Base-by-base conservation (phyloP, 176 grass and related monocot genomes). In the Oryza glumipatula region DNA sequence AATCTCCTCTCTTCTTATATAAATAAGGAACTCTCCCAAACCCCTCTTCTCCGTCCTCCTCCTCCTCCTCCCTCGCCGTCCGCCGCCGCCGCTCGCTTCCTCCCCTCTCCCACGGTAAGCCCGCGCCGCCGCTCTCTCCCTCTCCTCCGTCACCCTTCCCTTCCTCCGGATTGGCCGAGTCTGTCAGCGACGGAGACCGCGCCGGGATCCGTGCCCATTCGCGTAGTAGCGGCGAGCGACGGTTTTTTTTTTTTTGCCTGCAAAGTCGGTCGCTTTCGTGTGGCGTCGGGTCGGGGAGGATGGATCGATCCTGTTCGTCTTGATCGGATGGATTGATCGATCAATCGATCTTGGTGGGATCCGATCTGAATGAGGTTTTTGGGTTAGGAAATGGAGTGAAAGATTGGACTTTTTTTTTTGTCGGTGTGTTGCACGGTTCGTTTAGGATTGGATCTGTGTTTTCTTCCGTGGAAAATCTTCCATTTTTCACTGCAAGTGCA, bases 61-160 rank as follows among this genome's bases (percentile, higher is more conserved):
- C 22, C 48, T 47, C 22, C 39, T 15, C 21, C 1, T 36, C 14
- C 66, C 77, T 49, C 69, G 35, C 35, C 38, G n/a, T 13, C 1
- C 26, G 16, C 39, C 44, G 56, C 69, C 13, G 52, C 35, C 8
- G 39, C 11, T 19, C 51, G 36, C 24, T 38, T 38, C 36, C 38
- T 1, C 47, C 36, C 32, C 60, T 43, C 75, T 38, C 69, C 61
- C 74, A 68, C 51, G 75, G 89, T 90, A 80, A 90, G 84, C 74
- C 13, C 9, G 0, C 28, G 3, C 41, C 36, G 36, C 36, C 17
- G 19, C 2, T 35, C 51, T 33, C 68, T 33, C 8, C 39, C 39
- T 41, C 7, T 5, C 23, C 36, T 19, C 12, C 15, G 1, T 8
- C 16, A 16, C 2, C 36, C 41, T 19, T 9, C 22, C 23, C 12